Percentiles rank a stretch among this genome's conserved stretches.
These are phyloP conservation scores for Phylloporus sp. DNA, from an alignment of 768 basidiomycete genomes.

Conservation along the genomic window DNA sequence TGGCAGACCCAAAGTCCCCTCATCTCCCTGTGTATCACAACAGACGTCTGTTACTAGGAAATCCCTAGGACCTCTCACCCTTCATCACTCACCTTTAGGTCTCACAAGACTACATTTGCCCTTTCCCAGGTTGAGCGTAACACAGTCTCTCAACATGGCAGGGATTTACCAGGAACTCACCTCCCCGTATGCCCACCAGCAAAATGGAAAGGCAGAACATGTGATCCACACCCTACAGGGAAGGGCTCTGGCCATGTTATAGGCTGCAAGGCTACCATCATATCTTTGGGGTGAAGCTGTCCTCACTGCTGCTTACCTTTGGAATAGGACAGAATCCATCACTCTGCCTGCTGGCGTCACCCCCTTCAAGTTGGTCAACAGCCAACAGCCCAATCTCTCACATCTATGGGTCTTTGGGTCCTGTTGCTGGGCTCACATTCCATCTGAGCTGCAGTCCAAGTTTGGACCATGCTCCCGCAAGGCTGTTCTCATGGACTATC, in stretches of 20 bases:
- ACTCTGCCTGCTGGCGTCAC: neutral
- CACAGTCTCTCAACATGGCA: too few species aligned
- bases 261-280: slow-evolving; percentile 9
- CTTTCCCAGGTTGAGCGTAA: too few species aligned
- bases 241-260: slow-evolving; percentile 10
- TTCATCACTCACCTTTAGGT: too few species aligned
- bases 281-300: neutral
- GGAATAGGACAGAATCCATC: neutral
- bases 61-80: too few species aligned
- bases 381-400: neutral
- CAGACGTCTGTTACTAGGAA: too few species aligned
- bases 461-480: neutral
- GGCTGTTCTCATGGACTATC: slow-evolving; percentile 2
- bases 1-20: too few species aligned
- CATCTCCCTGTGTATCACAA: too few species aligned
- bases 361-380: neutral
- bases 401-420: neutral
- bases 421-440: neutral
- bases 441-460: neutral
- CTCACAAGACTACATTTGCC: too few species aligned
- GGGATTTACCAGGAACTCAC: too few species aligned
- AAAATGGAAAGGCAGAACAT: too few species aligned
- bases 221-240: too few species aligned
- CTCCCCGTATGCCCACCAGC: too few species aligned
- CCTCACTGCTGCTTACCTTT: neutral